Conservation (phyloP, 2,329 filamentous ascomycete species). For the Pezicula neosporulosa region DNA sequence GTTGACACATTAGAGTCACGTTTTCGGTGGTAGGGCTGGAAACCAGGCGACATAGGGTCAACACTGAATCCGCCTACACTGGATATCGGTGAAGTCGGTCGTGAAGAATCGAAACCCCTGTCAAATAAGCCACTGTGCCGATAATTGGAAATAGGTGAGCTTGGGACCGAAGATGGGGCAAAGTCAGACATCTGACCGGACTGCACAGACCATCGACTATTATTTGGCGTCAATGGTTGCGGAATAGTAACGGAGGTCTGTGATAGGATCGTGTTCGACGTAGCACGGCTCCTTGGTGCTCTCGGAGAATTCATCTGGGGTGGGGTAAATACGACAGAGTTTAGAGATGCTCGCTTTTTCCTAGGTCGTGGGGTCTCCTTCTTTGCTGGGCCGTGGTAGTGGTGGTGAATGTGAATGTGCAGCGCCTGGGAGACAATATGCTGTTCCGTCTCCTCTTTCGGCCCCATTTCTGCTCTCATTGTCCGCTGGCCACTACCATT, state of each 20-base stretch:
- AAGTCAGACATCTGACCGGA: conserved; percentile 61
- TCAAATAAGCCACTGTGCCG: conserved; percentile 78
- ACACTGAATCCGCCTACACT: conserved; percentile 69
- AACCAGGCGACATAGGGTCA: conserved; percentile 62
- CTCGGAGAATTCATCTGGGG: conserved; percentile 32
- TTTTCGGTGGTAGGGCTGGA: conserved; percentile 50
- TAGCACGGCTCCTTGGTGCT: conserved; percentile 36
- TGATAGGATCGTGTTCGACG: conserved; percentile 37
- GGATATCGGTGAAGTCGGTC: conserved; percentile 82
- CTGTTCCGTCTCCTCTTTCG: conserved; percentile 34
- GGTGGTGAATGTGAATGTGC: conserved; percentile 93
- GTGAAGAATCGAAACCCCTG: conserved; percentile 63
- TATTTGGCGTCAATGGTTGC: conserved; percentile 39
- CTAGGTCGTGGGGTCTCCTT: conserved; percentile 60
- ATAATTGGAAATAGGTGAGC: conserved; percentile 74
- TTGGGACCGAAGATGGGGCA: conserved; percentile 69
- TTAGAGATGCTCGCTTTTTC: conserved; percentile 68
- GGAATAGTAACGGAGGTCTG: conserved; percentile 49
- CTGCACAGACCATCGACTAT: conserved; percentile 60
- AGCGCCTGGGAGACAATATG: conserved; percentile 63
- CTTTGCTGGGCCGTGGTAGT: conserved; percentile 74
- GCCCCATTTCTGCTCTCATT: conserved; percentile 69
- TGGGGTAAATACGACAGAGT: conserved; percentile 59
- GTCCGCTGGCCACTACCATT: conserved; percentile 42
- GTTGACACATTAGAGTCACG: conserved; percentile 51